These are phyloP conservation scores for Luffa acutangula DNA, from an alignment of 306 rosid genomes.

Conservation along the genomic window DNA sequence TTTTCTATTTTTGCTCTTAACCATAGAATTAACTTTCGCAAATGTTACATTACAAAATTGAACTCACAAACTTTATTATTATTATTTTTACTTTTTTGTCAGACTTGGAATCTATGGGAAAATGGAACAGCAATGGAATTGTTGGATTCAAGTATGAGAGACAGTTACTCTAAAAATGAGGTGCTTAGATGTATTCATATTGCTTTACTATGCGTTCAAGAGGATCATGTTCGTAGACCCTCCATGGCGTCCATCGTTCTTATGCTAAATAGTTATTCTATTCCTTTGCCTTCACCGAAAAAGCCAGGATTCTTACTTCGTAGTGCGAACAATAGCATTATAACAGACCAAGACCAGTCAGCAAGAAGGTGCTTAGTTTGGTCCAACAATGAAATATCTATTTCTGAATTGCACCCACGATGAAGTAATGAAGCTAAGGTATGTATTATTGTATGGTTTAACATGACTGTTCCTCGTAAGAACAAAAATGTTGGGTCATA, in stretches of 20 bases:
- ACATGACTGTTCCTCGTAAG: no score
- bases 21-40: not conserved
- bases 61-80: no score
- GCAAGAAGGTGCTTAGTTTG: not conserved
- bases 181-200: slow-evolving; percentile 23
- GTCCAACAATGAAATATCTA: not conserved
- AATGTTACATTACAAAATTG: not conserved
- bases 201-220: slow-evolving; percentile 19
- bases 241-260: slow-evolving; percentile 20
- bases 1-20: not conserved
- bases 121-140: slow-evolving; percentile 1
- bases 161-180: slow-evolving; percentile 8
- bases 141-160: slow-evolving; percentile 12
- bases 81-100: not conserved
- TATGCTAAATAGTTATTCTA: slow-evolving; percentile 6
- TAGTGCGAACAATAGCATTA: not conserved
- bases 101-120: slow-evolving; percentile 28
- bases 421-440: not conserved
- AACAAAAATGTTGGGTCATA: no score
- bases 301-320: not conserved
- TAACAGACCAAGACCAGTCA: not conserved
- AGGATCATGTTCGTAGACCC: slow-evolving; percentile 17
- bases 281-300: not conserved
- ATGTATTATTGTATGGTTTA: no score
- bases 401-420: not conserved